Percentiles rank a stretch among this genome's conserved stretches.
Evolutionary conservation across 2,329 filamentous ascomycete species (phyloP).

Genomic region (Penicillium aurantiogriseum): DNA sequence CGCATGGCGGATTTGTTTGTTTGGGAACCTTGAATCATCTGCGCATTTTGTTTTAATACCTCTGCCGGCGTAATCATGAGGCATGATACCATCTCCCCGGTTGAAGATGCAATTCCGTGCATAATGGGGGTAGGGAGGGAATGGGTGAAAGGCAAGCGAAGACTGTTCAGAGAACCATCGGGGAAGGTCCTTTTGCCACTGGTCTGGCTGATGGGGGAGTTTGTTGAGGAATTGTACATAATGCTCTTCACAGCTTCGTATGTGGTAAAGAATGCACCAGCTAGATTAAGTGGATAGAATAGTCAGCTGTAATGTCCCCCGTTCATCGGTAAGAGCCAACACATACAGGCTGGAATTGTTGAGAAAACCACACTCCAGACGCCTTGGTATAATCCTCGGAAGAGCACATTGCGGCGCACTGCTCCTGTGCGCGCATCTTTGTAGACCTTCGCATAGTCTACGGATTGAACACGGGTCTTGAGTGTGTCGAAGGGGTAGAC

Average conservation of each 20-base stretch:
- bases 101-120: slow-evolving; percentile 70
- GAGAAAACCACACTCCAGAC: slow-evolving; percentile 80
- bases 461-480: slow-evolving; percentile 81
- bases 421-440: slow-evolving; percentile 56
- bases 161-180: background rate
- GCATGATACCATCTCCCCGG: slow-evolving; percentile 81
- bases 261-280: slow-evolving; percentile 84
- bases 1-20: slow-evolving; percentile 49
- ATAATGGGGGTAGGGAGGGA: slow-evolving; percentile 66
- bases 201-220: slow-evolving; percentile 4
- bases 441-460: slow-evolving; percentile 68
- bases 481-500: slow-evolving; percentile 87
- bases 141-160: slow-evolving; percentile 29
- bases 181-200: background rate
- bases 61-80: slow-evolving; percentile 84
- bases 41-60: slow-evolving; percentile 90
- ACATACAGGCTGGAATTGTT: slow-evolving; percentile 77
- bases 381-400: slow-evolving; percentile 80
- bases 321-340: background rate
- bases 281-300: slow-evolving; percentile 40
- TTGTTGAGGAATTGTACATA: slow-evolving; percentile 53
- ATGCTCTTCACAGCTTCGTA: slow-evolving; percentile 74
- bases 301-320: background rate
- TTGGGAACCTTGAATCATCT: slow-evolving; percentile 62
- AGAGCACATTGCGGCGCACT: slow-evolving; percentile 56